Percentiles rank a stretch among this genome's conserved stretches.
phyloP scores from a whole-genome alignment of 768 basidiomycete species.

The Pulveroboletus sp. region DNA sequence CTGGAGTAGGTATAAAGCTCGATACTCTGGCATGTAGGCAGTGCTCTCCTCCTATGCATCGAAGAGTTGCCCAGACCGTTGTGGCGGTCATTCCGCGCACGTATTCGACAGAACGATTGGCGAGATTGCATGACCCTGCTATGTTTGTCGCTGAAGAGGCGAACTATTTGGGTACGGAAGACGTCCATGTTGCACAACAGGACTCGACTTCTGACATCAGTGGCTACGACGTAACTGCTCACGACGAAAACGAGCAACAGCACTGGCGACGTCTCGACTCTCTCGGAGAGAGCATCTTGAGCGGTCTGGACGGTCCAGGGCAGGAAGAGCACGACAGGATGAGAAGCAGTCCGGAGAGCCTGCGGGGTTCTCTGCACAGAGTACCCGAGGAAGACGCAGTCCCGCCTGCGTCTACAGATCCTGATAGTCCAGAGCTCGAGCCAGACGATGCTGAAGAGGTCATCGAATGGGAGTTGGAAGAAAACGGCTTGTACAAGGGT shows the following conservation, averaged over 20 bases:
- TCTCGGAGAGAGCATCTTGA: constrained; percentile 30
- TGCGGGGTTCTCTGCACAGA: constrained; percentile 29
- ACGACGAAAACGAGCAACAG: constrained; percentile 21
- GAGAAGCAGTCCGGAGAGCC: constrained; percentile 33
- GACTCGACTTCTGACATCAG: constrained; percentile 12
- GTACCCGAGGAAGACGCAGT: constrained; percentile 37
- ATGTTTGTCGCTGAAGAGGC: constrained; percentile 11
- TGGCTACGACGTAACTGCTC: constrained; percentile 21
- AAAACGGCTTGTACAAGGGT: constrained; percentile 50
- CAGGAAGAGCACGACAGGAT: constrained; percentile 24
- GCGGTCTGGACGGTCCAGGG: constrained; percentile 23
- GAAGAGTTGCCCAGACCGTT: constrained; percentile 28
- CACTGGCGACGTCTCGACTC: constrained; percentile 31
- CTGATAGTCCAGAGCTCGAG: constrained; percentile 15
- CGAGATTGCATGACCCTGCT: constrained; percentile 17
- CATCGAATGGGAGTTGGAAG: constrained; percentile 43
- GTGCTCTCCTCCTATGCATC: constrained; percentile 21
- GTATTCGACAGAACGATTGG: constrained; percentile 13
- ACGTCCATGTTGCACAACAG: constrained; percentile 7
- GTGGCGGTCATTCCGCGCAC: constrained; percentile 27
- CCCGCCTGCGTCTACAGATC: constrained; percentile 3
- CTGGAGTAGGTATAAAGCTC: constrained; percentile 21
- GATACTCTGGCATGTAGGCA: constrained; percentile 2
- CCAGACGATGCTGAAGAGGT: constrained; percentile 39
- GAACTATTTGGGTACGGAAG: constrained; percentile 13